These are phyloP conservation scores for Diplodia intermedia DNA, from an alignment of 2,329 filamentous ascomycete genomes.

Conservation along the genomic window DNA sequence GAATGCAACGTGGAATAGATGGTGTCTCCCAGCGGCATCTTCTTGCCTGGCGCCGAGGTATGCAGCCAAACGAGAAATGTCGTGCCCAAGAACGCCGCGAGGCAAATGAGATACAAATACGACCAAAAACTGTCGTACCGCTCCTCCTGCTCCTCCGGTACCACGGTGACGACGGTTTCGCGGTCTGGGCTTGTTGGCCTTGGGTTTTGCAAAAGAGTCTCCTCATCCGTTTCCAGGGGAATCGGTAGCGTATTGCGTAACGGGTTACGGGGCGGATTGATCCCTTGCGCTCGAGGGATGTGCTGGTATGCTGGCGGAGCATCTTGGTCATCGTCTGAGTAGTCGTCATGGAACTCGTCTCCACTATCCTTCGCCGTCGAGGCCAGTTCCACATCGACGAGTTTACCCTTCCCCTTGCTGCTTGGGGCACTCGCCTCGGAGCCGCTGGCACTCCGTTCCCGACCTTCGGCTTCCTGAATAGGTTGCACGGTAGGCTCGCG, in stretches of 20 bases:
- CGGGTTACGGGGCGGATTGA: constrained; percentile 51
- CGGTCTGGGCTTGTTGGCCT: constrained; percentile 57
- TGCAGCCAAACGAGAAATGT: constrained; percentile 91
- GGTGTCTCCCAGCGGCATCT: constrained; percentile 83
- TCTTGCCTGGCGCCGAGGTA: constrained; percentile 73
- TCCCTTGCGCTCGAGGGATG: constrained; percentile 57
- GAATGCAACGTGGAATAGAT: constrained; percentile 88
- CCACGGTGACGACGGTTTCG: constrained; percentile 63
- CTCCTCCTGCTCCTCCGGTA: constrained; percentile 64
- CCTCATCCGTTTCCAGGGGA: constrained; percentile 60
- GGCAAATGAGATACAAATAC: constrained; percentile 83
- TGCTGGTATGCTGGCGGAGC: constrained; percentile 64
- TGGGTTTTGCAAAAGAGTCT: constrained; percentile 54
- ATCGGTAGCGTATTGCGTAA: constrained; percentile 49
- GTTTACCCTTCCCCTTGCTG: constrained; percentile 66
- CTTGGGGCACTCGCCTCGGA: constrained; percentile 53
- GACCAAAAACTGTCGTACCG: constrained; percentile 91
- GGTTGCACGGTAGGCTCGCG: constrained; percentile 45
- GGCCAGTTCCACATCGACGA: constrained; percentile 89
- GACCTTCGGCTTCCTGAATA: constrained; percentile 45
- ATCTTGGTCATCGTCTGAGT: constrained; percentile 51
- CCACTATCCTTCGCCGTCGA: constrained; percentile 58
- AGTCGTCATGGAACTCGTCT: constrained; percentile 53
- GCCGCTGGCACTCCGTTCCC: constrained; percentile 49
- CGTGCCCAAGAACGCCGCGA: constrained; percentile 84